Evolutionary conservation across 2,329 filamentous ascomycete genomes (phyloP).

Genomic region (Arthrobotrys sphaeroides): DNA sequence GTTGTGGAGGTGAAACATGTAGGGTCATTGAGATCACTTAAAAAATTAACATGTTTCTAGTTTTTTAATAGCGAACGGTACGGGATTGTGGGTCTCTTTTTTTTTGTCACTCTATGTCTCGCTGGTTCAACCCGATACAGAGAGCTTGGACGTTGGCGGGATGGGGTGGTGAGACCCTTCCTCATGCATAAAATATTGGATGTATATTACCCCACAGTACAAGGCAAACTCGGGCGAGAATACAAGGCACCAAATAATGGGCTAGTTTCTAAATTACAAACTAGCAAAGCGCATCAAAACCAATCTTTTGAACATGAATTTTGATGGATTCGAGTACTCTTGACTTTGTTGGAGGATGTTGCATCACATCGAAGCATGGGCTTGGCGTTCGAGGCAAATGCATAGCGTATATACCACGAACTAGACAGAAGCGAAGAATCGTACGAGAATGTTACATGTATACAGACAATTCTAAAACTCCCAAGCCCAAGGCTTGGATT

Average conservation of each 20-base stretch:
- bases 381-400: neutral
- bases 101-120: slow-evolving; percentile 4
- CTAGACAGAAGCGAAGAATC: slow-evolving; percentile 7
- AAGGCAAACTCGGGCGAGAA: neutral
- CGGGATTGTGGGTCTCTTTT: too few relatives aligned
- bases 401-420: neutral
- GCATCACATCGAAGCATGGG: slow-evolving; percentile 1
- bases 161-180: slow-evolving; percentile 29
- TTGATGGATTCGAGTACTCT: too few relatives aligned
- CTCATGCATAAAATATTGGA: slow-evolving; percentile 7
- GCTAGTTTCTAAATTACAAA: neutral
- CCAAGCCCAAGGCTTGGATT: slow-evolving; percentile 8
- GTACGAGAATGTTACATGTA: neutral
- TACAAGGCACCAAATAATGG: neutral
- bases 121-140: slow-evolving; percentile 23
- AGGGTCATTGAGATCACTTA: neutral
- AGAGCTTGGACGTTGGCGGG: slow-evolving; percentile 43
- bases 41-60: neutral
- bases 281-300: slow-evolving; percentile 13
- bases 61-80: slow-evolving; percentile 8
- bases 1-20: neutral
- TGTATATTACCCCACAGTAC: slow-evolving; percentile 9
- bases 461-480: slow-evolving; percentile 2
- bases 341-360: too few relatives aligned
- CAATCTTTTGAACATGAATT: slow-evolving; percentile 8